Evolutionary conservation across 1,284 basidiomycete species (phyloP), one percentile per base, ranked within the genome.

Genomic region (Austroboletus novae-zelandiae): DNA sequence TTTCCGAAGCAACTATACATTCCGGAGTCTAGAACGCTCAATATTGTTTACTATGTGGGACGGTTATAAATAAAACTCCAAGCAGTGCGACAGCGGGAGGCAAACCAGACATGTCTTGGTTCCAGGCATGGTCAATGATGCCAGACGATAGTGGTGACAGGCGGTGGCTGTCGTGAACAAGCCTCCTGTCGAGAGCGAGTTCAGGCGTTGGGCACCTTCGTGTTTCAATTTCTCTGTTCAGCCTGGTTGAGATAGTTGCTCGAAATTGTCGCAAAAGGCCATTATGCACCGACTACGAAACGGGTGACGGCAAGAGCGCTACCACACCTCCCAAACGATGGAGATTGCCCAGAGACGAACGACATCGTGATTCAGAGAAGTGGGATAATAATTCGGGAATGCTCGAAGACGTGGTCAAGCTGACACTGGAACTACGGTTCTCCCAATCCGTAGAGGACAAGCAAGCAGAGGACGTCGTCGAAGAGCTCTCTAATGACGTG

Each of bases 401-500:
- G 1, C 10, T 39, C n/a, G 40, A 37, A n/a, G 50, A 46, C 5
- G 40, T 49, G 10, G 40, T 9, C 11, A 42, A 43, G 14, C 39
- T 35, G 17, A 23, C 6, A 30, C 37, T 44, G 7, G 59, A 43
- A 6, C 31, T 47, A 25, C 17, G 31, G 9, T 31, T 39, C 27
- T 50, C 55, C 6, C 18, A 40, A 15, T 48, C 45, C 25, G 37
- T 15, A 32, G 47, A 51, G 27, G 42, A 52, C 15, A 47, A 37
- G 15, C 14, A 13, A 14, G 51, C 51, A 1, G 47, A 57, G 10
- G 48, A 35, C 15, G 49, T 47, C 1, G 41, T 48, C 14, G 50
- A 51, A 11, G 59, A 51, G 14, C n/a, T 36, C 14, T 58, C 51
- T 13, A 50, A 61, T 0, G 42, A 44, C 13, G 58, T 36, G 4